phyloP scores from a whole-genome alignment of 2,329 filamentous ascomycete genomes.

The Trichoderma koningii region DNA sequence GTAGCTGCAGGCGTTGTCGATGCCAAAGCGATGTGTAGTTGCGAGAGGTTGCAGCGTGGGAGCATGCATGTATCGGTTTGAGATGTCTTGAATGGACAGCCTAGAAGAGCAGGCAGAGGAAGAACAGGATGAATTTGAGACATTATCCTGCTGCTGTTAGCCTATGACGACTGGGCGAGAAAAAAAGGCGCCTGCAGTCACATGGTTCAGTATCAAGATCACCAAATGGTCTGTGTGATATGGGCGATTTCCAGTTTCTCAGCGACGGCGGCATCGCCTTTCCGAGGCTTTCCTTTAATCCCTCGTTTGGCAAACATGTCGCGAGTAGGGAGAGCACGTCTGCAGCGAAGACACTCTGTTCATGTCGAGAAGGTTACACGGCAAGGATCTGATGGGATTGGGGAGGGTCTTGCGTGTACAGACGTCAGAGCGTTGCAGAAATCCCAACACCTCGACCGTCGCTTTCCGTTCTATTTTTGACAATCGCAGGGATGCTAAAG shows the following conservation, averaged over 20 bases:
- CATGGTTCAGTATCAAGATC: not conserved
- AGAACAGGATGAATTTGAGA: not conserved
- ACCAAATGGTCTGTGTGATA: not conserved
- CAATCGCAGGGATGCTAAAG: no score
- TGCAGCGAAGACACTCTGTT: no score
- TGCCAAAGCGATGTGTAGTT: not conserved
- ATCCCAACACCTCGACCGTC: no score
- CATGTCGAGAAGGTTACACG: no score
- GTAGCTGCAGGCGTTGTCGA: not conserved
- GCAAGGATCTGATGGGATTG: no score
- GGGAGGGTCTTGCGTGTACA: no score
- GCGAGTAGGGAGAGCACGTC: no score
- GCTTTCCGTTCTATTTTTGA: no score
- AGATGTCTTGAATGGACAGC: not conserved
- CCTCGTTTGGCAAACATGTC: not conserved
- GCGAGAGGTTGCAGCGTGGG: not conserved
- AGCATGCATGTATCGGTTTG: not conserved
- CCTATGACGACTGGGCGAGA: not conserved
- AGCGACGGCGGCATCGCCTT: not conserved
- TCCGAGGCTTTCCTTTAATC: not conserved
- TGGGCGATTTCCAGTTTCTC: not conserved
- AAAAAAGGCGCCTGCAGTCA: no score
- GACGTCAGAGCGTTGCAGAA: no score
- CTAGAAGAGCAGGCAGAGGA: not conserved
- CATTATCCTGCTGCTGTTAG: not conserved